Evolutionary conservation across 306 rosid species (phyloP), one percentile per base, ranked within the genome.

Genomic region (Corylus americana): DNA sequence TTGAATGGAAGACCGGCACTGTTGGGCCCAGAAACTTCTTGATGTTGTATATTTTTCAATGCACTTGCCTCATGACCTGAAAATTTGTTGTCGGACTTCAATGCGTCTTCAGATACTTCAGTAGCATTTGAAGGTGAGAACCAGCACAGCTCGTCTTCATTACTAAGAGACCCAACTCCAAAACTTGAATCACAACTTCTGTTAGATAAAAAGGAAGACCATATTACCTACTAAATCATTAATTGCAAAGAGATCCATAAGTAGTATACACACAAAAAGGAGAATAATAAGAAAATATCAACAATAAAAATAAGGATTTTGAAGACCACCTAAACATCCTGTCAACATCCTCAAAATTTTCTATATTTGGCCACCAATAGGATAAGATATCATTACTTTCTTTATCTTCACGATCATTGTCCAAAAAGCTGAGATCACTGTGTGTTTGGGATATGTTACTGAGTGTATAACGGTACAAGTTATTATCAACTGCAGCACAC

Each of bases 271-370:
- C 42, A 73, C 45, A 68, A 72, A 57, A 64, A 58, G 72, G 49
- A 16, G 45, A 75, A 37, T 31, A 53, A 61, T 20, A 59, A 54
- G 6, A 78, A 67, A 11, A 62, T 22, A 8, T 39, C 17, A 62
- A n/a, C 3, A 6, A 53, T 14, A 44, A 44, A 9, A 54, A 16
- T 53, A 55, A 44, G 61, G 74, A 70, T 80, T 58, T 88, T 54
- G 51, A 81, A 69, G 73, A 78, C 70, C 86, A 91, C 96, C 90
- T 86, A 74, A 93, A 88, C 96, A 93, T 89, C 86, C 92, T 87
- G 85, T 93, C 94, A 76, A 93, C 91, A 58, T 93, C 97, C 82
- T 91, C 97, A 81, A 93, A 93, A 70, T 88, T 85, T 72, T 89
- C 97, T 39, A 93, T 91, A 80, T 91, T 92, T 49, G 83, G 85